Evolutionary conservation across 179 eudicot genomes (phyloP), one percentile per base, ranked within the genome.

Genomic region (Carnegiea gigantea): DNA sequence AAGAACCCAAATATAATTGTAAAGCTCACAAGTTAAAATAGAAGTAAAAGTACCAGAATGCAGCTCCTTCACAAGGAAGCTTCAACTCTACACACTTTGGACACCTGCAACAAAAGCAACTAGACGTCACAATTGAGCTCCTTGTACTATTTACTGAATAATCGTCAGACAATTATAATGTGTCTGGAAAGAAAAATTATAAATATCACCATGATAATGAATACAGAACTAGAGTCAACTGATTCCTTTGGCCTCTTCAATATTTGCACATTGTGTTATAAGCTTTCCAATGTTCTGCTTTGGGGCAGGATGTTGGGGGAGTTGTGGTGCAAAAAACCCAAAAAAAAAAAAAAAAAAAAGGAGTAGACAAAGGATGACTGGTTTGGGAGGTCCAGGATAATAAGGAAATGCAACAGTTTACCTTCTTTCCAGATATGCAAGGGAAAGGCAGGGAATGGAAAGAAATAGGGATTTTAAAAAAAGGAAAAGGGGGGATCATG

Each of bases 41-140:
- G 7, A 57, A 57, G 15, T 57, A 57, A 18, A 57, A 57, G 18
- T 57, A 57, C 62, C 62, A 57, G 62, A 57, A 57, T 57, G 62
- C 62, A 57, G 62, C 62, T 57, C 62, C 62, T 57, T 57, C 62
- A 57, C 62, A 23, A 18, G 62, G 62, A 57, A 57, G 62, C 62
- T 57, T 57, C 62, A 57, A 57, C 62, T 57, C 23, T 57, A 57
- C 62, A 4, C 62, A 57, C 62, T 57, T 57, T 57, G 62, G 62
- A 57, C 62, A 57, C 62, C 62, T 57, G 62, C 2, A 57, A 57
- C 62, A 57, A 15, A 57, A 15, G 20, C 62, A 18, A 5, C 3
- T 57, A 4, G 23, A 57, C 17, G 62, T 13, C 60, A 53, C 15
- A 3, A 53, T 17, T 53, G 60, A 53, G 60, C 13, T 53, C 18